Evolutionary conservation across 306 rosid genomes (phyloP).

Genomic region (Astragalus membranaceus): DNA sequence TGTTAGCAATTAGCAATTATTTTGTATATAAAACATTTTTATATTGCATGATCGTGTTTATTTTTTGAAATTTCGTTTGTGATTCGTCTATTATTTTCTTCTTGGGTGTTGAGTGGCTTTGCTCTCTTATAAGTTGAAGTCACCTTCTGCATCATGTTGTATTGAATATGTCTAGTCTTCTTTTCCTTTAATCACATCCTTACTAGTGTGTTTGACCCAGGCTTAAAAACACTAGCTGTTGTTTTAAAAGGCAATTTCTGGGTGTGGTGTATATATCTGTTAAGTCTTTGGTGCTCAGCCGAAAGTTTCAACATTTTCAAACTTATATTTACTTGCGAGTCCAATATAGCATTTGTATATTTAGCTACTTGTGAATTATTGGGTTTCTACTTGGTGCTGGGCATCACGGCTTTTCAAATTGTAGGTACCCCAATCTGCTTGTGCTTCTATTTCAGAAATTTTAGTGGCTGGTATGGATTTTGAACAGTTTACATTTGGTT

Average conservation of each 20-base stretch:
- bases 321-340: neutral
- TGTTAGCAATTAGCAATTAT: neutral
- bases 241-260: neutral
- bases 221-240: neutral
- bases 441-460: neutral
- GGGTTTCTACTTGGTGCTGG: neutral
- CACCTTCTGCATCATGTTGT: neutral
- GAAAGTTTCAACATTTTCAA: neutral
- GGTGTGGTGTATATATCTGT: neutral
- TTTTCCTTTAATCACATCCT: slow-evolving; percentile 4
- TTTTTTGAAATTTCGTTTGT: neutral
- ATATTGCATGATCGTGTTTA: neutral
- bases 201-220: slow-evolving; percentile 2
- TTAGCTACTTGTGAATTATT: neutral
- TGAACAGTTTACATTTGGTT: neutral
- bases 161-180: neutral
- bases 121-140: neutral
- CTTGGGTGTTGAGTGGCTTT: neutral
- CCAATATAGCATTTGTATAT: too few relatives aligned
- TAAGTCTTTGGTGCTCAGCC: neutral
- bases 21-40: neutral
- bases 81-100: neutral
- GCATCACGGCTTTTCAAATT: neutral
- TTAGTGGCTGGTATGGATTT: neutral
- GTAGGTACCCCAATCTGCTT: neutral